Conservation (phyloP, 352 stramenopile species). For the Phytophthora podocarpi region DNA sequence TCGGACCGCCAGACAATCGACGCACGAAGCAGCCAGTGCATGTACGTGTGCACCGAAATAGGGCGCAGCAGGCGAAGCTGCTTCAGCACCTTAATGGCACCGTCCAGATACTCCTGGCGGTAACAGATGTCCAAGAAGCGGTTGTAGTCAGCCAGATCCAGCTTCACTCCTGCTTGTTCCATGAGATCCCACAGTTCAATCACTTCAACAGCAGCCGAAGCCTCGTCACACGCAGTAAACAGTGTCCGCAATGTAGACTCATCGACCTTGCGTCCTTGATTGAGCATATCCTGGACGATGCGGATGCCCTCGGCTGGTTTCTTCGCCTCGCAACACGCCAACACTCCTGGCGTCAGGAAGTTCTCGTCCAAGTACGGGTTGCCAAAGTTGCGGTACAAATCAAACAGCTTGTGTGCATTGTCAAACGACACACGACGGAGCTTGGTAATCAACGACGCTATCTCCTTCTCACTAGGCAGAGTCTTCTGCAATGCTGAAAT, state of each 20-base stretch:
- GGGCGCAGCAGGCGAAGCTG: conserved; percentile 65
- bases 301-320: conserved; percentile 73
- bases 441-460: conserved; percentile 60
- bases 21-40: conserved; percentile 82
- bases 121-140: conserved; percentile 82
- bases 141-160: conserved; percentile 67
- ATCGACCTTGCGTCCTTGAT: conserved; percentile 85
- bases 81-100: conserved; percentile 79
- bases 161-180: conserved; percentile 59
- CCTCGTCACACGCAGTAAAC: conserved; percentile 76
- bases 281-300: conserved; percentile 85
- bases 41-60: conserved; percentile 80
- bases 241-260: conserved; percentile 70
- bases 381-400: conserved; percentile 87
- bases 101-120: conserved; percentile 75
- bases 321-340: conserved; percentile 80
- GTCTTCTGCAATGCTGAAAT: conserved; percentile 80
- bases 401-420: conserved; percentile 79
- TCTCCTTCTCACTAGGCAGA: conserved; percentile 67
- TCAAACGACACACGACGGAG: conserved; percentile 75
- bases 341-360: conserved; percentile 79
- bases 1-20: conserved; percentile 83
- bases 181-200: conserved; percentile 80
- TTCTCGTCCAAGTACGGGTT: conserved; percentile 85
- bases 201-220: conserved; percentile 59